phyloP scores from a whole-genome alignment of 2,329 filamentous ascomycete genomes.

The Dichotomopilus funicola region DNA sequence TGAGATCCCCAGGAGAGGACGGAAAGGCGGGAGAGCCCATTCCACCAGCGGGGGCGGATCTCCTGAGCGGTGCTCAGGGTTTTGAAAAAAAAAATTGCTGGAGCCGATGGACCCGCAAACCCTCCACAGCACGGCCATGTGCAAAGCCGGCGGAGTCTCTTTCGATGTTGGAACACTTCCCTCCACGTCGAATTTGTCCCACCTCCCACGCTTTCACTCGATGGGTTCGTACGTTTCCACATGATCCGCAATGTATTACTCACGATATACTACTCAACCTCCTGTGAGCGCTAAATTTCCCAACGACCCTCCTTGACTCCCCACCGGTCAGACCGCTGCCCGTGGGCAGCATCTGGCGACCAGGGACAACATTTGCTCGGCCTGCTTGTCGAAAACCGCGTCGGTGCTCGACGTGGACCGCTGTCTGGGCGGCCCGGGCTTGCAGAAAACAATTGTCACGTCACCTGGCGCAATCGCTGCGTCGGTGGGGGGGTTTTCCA shows the following conservation, averaged over 20 bases:
- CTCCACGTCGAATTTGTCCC: conserved; percentile 1
- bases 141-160: conserved; percentile 8
- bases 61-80: too few species aligned
- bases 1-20: too few species aligned
- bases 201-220: conserved; percentile 8
- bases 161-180: conserved; percentile 8
- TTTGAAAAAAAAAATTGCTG: neutral
- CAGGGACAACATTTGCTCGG: neutral
- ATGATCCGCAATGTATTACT: conserved; percentile 15
- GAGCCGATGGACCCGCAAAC: neutral
- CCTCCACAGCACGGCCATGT: conserved; percentile 6
- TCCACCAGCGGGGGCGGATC: neutral
- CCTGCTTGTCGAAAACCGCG: neutral
- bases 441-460: conserved; percentile 19
- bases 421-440: conserved; percentile 7
- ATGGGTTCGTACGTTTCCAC: conserved; percentile 13
- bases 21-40: neutral
- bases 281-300: too few species aligned
- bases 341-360: neutral
- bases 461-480: conserved; percentile 20
- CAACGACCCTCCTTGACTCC: neutral
- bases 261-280: conserved; percentile 5
- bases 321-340: conserved; percentile 9
- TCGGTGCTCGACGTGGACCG: neutral
- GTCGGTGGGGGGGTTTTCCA: conserved; percentile 6